Percentiles rank a stretch among this genome's conserved stretches.
phyloP scores from a whole-genome alignment of 2,329 filamentous ascomycete genomes.

The Aspergillus sp. region DNA sequence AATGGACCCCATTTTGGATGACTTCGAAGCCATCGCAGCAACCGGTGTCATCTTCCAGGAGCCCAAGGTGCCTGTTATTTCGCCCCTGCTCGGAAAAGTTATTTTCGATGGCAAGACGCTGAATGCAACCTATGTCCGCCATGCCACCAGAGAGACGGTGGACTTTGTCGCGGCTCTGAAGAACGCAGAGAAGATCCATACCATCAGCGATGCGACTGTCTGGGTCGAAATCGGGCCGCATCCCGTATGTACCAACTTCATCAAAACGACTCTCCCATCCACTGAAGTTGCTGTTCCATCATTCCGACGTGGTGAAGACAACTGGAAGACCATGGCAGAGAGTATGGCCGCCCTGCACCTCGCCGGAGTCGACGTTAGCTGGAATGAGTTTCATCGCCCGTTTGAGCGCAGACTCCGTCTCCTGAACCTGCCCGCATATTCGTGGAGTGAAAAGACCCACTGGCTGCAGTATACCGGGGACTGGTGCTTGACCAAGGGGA shows the following conservation, averaged over 20 bases:
- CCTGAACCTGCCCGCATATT: slow-evolving; percentile 65
- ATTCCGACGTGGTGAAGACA: slow-evolving; percentile 61
- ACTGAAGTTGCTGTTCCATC: slow-evolving; percentile 59
- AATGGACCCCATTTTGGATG: slow-evolving; percentile 17
- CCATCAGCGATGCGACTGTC: slow-evolving; percentile 62
- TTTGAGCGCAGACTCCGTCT: slow-evolving; percentile 60
- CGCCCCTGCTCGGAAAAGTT: slow-evolving; percentile 62
- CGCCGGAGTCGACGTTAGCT: slow-evolving; percentile 64
- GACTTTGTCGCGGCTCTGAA: slow-evolving; percentile 66
- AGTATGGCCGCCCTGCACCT: slow-evolving; percentile 59
- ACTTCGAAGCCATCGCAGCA: slow-evolving; percentile 10
- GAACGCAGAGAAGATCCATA: slow-evolving; percentile 51
- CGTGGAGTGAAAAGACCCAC: slow-evolving; percentile 70
- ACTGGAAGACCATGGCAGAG: slow-evolving; percentile 65
- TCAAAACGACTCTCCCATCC: slow-evolving; percentile 62
- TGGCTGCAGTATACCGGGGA: slow-evolving; percentile 73
- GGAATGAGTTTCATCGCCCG: slow-evolving; percentile 67
- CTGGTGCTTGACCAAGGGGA: slow-evolving; percentile 69
- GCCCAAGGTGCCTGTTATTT: slow-evolving; percentile 65
- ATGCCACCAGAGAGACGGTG: slow-evolving; percentile 67
- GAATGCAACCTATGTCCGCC: slow-evolving; percentile 62
- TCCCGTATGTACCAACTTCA: slow-evolving; percentile 66
- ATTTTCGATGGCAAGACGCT: slow-evolving; percentile 58
- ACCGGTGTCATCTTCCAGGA: slow-evolving; percentile 54
- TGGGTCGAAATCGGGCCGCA: slow-evolving; percentile 76